phyloP scores from a whole-genome alignment of 176 grass and related monocot genomes.

The Aechmea fasciata region DNA sequence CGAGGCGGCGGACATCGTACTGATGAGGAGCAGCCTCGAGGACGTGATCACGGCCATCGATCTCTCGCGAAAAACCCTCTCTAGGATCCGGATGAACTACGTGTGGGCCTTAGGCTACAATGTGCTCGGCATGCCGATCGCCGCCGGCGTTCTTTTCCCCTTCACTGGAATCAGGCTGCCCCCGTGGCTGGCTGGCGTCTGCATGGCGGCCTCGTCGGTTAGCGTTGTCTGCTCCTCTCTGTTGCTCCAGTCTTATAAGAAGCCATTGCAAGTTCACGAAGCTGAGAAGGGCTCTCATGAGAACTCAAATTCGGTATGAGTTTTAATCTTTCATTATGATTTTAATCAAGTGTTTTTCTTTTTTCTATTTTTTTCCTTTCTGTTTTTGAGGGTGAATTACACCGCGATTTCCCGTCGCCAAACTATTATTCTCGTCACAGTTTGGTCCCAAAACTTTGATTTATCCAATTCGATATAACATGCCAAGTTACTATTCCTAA shows the following conservation, averaged over 20 bases:
- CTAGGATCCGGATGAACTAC: constrained; percentile 73
- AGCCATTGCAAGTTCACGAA: constrained; percentile 37
- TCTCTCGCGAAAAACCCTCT: constrained; percentile 76
- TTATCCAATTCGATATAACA: too few relatives aligned
- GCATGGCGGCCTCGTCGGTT: constrained; percentile 83
- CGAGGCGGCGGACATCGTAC: constrained; percentile 71
- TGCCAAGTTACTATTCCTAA: too few relatives aligned
- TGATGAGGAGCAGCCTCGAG: constrained; percentile 83
- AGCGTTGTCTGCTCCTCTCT: constrained; percentile 93
- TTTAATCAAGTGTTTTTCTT: too few relatives aligned
- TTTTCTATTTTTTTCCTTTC: too few relatives aligned
- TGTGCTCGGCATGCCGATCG: constrained; percentile 65
- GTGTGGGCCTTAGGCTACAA: constrained; percentile 94
- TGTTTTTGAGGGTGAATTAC: too few relatives aligned
- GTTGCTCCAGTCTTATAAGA: constrained; percentile 84
- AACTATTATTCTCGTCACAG: too few relatives aligned
- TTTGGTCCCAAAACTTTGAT: too few relatives aligned
- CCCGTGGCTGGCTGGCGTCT: constrained; percentile 79
- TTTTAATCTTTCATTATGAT: neutral
- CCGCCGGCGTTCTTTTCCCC: constrained; percentile 64
- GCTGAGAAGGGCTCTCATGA: constrained; percentile 10
- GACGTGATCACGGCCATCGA: constrained; percentile 90
- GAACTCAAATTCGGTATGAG: constrained; percentile 30
- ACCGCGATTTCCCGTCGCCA: too few relatives aligned
- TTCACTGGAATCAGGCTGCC: constrained; percentile 71